Evolutionary conservation across 208 protist genomes (phyloP).

Genomic region (Leishmania martiniquensis): DNA sequence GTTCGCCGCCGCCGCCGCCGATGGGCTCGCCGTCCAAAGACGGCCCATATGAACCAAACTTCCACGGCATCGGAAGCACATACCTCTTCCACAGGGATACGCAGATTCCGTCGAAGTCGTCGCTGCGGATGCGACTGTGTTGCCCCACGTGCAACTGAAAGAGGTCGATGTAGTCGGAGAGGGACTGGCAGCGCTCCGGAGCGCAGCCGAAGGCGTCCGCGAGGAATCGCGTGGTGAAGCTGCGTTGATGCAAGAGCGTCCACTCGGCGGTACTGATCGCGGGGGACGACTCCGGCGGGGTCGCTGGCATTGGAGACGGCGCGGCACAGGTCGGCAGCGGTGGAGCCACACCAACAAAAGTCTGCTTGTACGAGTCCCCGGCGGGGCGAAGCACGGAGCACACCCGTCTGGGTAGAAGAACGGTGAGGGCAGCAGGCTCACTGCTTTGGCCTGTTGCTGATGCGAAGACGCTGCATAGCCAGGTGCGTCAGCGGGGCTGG

Average conservation of each 20-base stretch:
- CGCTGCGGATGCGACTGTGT: constrained; percentile 59
- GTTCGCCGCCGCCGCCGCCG: neutral
- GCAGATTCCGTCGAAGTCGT: constrained; percentile 67
- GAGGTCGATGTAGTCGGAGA: constrained; percentile 68
- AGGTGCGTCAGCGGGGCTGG: neutral
- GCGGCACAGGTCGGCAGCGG: constrained; percentile 22
- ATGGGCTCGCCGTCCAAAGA: neutral
- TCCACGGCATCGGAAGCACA: constrained; percentile 54
- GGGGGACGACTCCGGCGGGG: neutral
- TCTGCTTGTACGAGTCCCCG: constrained; percentile 61
- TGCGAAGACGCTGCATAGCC: neutral
- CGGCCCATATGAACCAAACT: constrained; percentile 38
- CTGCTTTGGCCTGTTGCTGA: neutral
- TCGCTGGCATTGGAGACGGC: constrained; percentile 6
- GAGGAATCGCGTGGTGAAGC: constrained; percentile 54
- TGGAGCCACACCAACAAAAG: constrained; percentile 59
- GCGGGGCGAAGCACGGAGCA: constrained; percentile 73
- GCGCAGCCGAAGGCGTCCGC: constrained; percentile 41
- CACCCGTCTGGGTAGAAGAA: constrained; percentile 54
- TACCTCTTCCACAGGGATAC: constrained; percentile 68
- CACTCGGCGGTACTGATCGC: constrained; percentile 27
- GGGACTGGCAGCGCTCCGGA: constrained; percentile 41
- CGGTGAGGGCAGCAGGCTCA: constrained; percentile 37
- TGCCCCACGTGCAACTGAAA: constrained; percentile 78
- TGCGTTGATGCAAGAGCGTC: constrained; percentile 44